These are phyloP conservation scores for Pseudisothecium myosuroides DNA, from an alignment of 225 moss, liverwort and hornwort genomes.

Conservation along the genomic window DNA sequence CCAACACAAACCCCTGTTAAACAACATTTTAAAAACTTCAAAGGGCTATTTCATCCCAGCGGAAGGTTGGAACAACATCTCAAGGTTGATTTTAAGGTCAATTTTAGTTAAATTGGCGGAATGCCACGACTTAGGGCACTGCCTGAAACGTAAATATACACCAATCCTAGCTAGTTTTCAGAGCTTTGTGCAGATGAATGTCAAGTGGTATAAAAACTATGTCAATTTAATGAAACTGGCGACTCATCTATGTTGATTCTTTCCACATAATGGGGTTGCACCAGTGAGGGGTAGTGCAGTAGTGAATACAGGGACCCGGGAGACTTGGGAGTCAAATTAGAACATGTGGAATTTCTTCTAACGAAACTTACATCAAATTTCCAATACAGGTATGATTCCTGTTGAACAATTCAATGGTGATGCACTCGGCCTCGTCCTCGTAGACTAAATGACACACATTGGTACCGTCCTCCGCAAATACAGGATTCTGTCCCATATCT, in stretches of 20 bases:
- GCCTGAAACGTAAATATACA: neutral
- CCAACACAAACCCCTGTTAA: neutral
- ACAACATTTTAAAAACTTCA: no score
- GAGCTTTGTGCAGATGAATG: neutral
- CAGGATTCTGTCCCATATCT: slow-evolving; percentile 25
- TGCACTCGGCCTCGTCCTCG: neutral
- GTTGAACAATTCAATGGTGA: slow-evolving; percentile 18
- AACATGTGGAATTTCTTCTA: neutral
- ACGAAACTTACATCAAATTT: neutral
- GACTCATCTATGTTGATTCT: neutral
- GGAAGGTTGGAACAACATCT: neutral
- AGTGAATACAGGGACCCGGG: neutral
- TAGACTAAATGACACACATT: slow-evolving; percentile 3
- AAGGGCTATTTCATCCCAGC: neutral
- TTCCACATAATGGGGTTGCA: neutral
- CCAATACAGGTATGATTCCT: neutral
- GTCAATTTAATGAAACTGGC: neutral
- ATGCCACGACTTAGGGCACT: neutral
- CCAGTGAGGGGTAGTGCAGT: neutral
- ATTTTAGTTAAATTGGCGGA: neutral
- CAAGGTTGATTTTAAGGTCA: neutral
- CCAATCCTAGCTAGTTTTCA: neutral
- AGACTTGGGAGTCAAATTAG: neutral
- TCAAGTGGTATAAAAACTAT: no score
- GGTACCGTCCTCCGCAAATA: neutral